Evolutionary conservation across 768 basidiomycete species (phyloP).

Genomic region (Leccinum rimulosum): DNA sequence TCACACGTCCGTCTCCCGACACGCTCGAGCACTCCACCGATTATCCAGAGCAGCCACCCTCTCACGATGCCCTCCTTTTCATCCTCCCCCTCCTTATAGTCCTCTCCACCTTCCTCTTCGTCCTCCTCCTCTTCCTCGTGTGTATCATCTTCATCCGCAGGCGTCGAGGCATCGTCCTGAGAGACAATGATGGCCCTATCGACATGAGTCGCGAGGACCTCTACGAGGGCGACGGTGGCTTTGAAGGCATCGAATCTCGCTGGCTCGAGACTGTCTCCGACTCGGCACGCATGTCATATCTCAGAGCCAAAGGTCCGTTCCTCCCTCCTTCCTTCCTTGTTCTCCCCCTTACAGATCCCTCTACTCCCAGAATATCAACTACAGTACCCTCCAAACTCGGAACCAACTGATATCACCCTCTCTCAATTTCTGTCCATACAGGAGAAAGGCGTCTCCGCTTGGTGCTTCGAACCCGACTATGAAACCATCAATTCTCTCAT

Average conservation of each 20-base stretch:
- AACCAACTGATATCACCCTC: constrained; percentile 95
- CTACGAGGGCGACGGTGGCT: constrained; percentile 87
- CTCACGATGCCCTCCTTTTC: constrained; percentile 72
- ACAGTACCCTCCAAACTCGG: constrained; percentile 93
- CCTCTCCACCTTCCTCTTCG: constrained; percentile 87
- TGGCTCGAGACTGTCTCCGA: constrained; percentile 89
- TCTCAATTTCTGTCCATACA: constrained; percentile 99
- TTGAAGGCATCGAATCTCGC: constrained; percentile 86
- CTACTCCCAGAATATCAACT: constrained; percentile 63
- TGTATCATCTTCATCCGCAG: constrained; percentile 83
- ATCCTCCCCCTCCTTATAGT: constrained; percentile 94
- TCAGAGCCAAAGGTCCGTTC: constrained; percentile 79
- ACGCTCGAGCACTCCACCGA: constrained; percentile 10
- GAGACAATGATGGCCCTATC: constrained; percentile 87
- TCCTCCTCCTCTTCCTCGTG: constrained; percentile 87
- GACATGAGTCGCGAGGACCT: constrained; percentile 93
- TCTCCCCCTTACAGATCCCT: constrained; percentile 7
- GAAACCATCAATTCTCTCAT: constrained; percentile 90
- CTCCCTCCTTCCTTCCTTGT: background rate
- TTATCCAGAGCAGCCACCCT: constrained; percentile 23
- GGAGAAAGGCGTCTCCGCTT: constrained; percentile 98
- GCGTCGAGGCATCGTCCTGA: constrained; percentile 72
- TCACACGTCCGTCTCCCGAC: constrained; percentile 5
- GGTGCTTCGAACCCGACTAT: constrained; percentile 99
- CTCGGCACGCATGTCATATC: constrained; percentile 62